These are phyloP conservation scores for Debaryomyces nepalensis DNA, from an alignment of 1,139 yeast species.

Conservation along the genomic window DNA sequence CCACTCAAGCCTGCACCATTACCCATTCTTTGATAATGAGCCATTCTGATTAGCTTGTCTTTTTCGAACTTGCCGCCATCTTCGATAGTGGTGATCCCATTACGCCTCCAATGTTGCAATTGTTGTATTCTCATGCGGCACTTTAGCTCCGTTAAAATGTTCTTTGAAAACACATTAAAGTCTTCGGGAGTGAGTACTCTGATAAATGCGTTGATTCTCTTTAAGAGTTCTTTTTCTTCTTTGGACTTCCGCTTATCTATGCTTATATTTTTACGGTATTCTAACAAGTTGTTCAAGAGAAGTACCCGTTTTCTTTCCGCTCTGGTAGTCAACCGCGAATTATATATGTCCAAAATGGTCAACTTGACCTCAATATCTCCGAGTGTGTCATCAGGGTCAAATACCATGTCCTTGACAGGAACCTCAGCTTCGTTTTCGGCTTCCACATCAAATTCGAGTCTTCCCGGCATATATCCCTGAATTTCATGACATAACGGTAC, in stretches of 20 bases:
- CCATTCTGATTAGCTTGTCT: constrained; percentile 70
- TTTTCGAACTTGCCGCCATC: constrained; percentile 86
- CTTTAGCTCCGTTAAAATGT: constrained; percentile 75
- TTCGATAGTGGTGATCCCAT: constrained; percentile 84
- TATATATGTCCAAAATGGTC: constrained; percentile 85
- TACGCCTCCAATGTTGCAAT: constrained; percentile 89
- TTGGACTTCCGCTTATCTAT: constrained; percentile 80
- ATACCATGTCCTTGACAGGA: constrained; percentile 91
- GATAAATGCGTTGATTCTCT: constrained; percentile 78
- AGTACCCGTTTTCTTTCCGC: constrained; percentile 89
- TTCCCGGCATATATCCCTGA: constrained; percentile 98
- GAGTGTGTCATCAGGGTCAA: constrained; percentile 89
- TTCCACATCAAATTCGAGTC: constrained; percentile 94
- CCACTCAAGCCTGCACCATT: constrained; percentile 40
- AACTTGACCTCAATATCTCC: constrained; percentile 88
- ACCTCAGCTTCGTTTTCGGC: constrained; percentile 96
- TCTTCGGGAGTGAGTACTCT: constrained; percentile 81
- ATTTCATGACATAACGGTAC: constrained; percentile 96
- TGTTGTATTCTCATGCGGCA: constrained; percentile 84
- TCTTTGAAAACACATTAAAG: constrained; percentile 72
- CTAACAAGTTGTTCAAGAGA: constrained; percentile 76
- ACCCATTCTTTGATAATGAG: constrained; percentile 67
- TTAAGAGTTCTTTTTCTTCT: constrained; percentile 84
- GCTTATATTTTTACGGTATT: constrained; percentile 79
- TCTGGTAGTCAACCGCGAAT: constrained; percentile 84